Evolutionary conservation across 169 alveolate genomes (phyloP).

Genomic region (Plasmodium coatneyi): DNA sequence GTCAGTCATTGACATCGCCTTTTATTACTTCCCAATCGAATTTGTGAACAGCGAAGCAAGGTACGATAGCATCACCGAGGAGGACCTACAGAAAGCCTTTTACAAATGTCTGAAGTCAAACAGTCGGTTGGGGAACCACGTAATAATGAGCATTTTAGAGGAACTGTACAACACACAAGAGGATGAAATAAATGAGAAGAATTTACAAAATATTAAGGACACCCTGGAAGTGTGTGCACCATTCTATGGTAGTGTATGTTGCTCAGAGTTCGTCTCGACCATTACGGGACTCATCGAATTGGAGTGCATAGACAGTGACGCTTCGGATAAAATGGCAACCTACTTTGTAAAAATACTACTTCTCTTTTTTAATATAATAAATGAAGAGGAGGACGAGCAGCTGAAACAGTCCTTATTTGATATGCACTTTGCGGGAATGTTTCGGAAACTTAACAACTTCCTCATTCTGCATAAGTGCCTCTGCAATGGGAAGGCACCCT

Average conservation of each 20-base stretch:
- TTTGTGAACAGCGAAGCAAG: slow-evolving; percentile 16
- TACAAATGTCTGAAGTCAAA: slow-evolving; percentile 30
- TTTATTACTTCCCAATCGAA: slow-evolving; percentile 60
- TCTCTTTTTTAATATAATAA: slow-evolving; percentile 10
- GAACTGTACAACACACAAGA: slow-evolving; percentile 36
- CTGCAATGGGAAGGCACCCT: neutral
- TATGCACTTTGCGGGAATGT: neutral
- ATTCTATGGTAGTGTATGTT: slow-evolving; percentile 20
- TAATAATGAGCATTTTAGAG: slow-evolving; percentile 37
- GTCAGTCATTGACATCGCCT: slow-evolving; percentile 48
- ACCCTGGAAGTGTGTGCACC: slow-evolving; percentile 51
- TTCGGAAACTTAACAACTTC: slow-evolving; percentile 11
- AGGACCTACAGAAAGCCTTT: slow-evolving; percentile 21
- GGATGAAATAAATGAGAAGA: slow-evolving; percentile 47
- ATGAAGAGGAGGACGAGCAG: slow-evolving; percentile 7
- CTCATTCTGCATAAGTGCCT: slow-evolving; percentile 22
- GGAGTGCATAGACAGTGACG: slow-evolving; percentile 56
- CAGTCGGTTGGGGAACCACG: slow-evolving; percentile 31
- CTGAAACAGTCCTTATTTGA: neutral
- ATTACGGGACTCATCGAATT: slow-evolving; percentile 39
- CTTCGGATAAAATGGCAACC: slow-evolving; percentile 1
- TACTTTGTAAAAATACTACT: slow-evolving; percentile 29
- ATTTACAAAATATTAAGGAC: slow-evolving; percentile 8
- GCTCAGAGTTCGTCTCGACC: slow-evolving; percentile 26
- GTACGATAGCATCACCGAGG: slow-evolving; percentile 46